Evolutionary conservation across 148 eudicot genomes (phyloP).

Genomic region (Pharnaceum exiguum): DNA sequence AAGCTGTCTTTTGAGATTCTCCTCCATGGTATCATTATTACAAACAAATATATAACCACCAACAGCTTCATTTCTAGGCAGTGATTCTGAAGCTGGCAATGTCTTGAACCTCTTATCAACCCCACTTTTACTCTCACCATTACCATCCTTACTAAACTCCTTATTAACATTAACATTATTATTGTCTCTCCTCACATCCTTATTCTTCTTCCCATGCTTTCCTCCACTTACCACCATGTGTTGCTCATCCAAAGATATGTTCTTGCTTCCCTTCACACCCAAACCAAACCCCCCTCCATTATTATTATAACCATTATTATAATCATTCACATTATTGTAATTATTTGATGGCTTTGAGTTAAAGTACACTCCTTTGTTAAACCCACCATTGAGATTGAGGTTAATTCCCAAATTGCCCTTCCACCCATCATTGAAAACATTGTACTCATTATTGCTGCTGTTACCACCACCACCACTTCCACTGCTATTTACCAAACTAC

Average conservation of each 20-base stretch:
- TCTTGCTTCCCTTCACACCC: slow-evolving; percentile 32
- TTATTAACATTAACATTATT: slow-evolving; percentile 17
- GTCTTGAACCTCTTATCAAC: slow-evolving; percentile 96
- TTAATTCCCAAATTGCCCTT: slow-evolving; percentile 32
- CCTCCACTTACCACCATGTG: slow-evolving; percentile 24
- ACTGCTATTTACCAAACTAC: slow-evolving; percentile 14
- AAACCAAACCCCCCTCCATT: too few species aligned
- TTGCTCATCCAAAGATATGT: slow-evolving; percentile 23
- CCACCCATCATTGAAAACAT: slow-evolving; percentile 35
- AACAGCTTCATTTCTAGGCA: slow-evolving; percentile 79
- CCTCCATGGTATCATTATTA: slow-evolving; percentile 98
- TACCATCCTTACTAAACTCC: slow-evolving; percentile 18
- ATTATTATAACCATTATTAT: too few species aligned
- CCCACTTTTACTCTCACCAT: slow-evolving; percentile 33
- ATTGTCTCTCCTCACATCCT: slow-evolving; percentile 36
- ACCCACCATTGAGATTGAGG: slow-evolving; percentile 66
- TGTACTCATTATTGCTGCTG: slow-evolving; percentile 24
- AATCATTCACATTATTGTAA: slow-evolving; percentile 22
- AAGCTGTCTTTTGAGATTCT: slow-evolving; percentile 79
- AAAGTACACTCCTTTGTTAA: slow-evolving; percentile 83
- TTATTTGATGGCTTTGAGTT: slow-evolving; percentile 43
- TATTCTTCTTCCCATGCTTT: slow-evolving; percentile 61
- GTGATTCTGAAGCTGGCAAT: slow-evolving; percentile 74
- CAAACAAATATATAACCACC: slow-evolving; percentile 98
- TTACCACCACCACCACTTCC: too few species aligned